Conservation (phyloP, 805 yeast genomes). For the Ogataea glucozyma region DNA sequence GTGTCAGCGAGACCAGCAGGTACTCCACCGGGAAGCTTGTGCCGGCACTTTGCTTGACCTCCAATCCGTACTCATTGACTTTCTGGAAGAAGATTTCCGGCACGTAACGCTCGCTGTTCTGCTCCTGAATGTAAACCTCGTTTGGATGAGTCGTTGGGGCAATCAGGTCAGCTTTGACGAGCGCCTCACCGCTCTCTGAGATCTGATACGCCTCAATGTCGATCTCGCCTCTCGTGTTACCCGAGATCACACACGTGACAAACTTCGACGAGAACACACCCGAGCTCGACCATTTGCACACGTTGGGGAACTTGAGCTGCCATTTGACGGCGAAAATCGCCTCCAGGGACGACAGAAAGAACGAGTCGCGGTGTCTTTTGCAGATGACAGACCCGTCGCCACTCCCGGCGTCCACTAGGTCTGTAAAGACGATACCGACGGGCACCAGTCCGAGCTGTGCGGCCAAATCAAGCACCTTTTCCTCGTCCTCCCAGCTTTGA, state of each 20-base stretch:
- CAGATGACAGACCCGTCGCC: conserved; percentile 89
- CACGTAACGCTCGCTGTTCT: conserved; percentile 76
- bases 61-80: conserved; percentile 82
- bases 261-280: conserved; percentile 83
- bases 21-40: conserved; percentile 95
- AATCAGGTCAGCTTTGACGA: conserved; percentile 82
- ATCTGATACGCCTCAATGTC: conserved; percentile 92
- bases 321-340: conserved; percentile 77
- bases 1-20: conserved; percentile 80
- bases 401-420: conserved; percentile 80
- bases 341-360: conserved; percentile 87
- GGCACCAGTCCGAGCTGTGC: conserved; percentile 59
- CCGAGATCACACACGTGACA: conserved; percentile 90
- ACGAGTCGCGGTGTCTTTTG: conserved; percentile 89
- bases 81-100: conserved; percentile 90
- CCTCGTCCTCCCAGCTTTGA: conserved; percentile 55
- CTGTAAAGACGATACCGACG: conserved; percentile 88
- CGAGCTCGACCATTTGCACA: conserved; percentile 59
- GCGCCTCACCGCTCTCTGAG: conserved; percentile 80
- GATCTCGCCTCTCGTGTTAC: conserved; percentile 85
- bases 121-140: conserved; percentile 75
- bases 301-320: conserved; percentile 66
- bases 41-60: conserved; percentile 84
- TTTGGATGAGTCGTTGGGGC: conserved; percentile 90
- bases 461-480: conserved; percentile 55